A percentile compares a stretch with the other conserved stretches of the same genome.
Evolutionary conservation across 2,329 filamentous ascomycete genomes (phyloP).

Genomic region (Hymenoscyphus albidus): DNA sequence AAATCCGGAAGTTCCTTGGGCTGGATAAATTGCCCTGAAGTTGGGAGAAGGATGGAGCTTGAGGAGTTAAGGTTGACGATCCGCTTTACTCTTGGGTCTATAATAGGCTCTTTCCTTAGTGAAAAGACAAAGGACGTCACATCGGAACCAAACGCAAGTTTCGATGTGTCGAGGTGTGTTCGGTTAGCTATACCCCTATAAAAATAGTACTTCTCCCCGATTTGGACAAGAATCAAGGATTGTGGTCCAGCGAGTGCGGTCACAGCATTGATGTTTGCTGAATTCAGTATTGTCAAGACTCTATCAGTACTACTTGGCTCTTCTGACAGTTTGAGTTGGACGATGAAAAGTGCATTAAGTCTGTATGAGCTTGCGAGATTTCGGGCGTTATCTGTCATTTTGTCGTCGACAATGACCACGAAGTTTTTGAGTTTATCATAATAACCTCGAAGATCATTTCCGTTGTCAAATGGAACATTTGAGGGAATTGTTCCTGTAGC

Average conservation of each 20-base stretch:
- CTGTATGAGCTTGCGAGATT: constrained; percentile 29
- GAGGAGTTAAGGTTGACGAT: constrained; percentile 18
- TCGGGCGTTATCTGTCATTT: constrained; percentile 35
- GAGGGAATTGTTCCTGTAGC: constrained; percentile 18
- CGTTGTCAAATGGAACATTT: constrained; percentile 22
- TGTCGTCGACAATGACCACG: constrained; percentile 33
- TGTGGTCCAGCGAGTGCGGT: constrained; percentile 30
- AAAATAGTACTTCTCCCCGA: constrained; percentile 22
- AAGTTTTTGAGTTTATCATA: constrained; percentile 23
- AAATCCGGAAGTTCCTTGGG: neutral
- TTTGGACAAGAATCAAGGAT: constrained; percentile 27
- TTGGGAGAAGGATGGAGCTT: constrained; percentile 22
- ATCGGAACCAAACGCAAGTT: neutral
- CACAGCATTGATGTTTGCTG: constrained; percentile 30
- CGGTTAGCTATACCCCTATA: neutral
- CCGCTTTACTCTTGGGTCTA: constrained; percentile 21
- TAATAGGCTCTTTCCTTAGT: constrained; percentile 15
- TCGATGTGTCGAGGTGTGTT: neutral
- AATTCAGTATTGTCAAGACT: constrained; percentile 22
- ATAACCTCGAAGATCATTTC: constrained; percentile 21
- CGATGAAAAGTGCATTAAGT: constrained; percentile 33
- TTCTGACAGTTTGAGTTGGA: constrained; percentile 17
- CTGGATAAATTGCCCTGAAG: constrained; percentile 4
- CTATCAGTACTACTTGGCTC: constrained; percentile 13
- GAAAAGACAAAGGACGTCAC: constrained; percentile 10